Evolutionary conservation across 2,329 filamentous ascomycete species (phyloP), one percentile per base, ranked within the genome.

Genomic region (Gaeumannomyces sp.): DNA sequence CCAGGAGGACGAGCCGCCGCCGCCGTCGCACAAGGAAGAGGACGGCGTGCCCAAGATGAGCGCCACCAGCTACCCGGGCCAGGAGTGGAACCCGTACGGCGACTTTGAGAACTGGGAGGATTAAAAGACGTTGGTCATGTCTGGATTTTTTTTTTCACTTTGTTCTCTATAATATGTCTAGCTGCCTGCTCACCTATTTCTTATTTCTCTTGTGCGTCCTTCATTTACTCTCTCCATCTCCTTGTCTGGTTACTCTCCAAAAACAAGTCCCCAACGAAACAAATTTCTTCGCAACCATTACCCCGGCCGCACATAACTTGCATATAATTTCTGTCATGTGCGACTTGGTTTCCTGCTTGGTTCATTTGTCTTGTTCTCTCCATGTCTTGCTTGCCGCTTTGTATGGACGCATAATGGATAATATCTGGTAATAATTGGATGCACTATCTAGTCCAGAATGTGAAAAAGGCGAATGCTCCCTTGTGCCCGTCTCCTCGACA

Each of bases 61-160:
- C 61, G 87, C 87, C 8, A 88, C 86, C 16, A 87, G 83, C 71
- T 91, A 90, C 73, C 88, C 88, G 0, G 88, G 88, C 0, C 86
- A 89, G 76, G 88, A 90, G 73, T 91, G 88, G 87, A 84, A 84
- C 69, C 86, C 86, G 2, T 85, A 83, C 63, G 73, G 67, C 4
- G 73, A 71, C 6, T 71, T 71, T 59, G 67, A 62, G 57, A 71
- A 70, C 25, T 72, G 70, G 11, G 73, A 73, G 35, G 74, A 74
- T 25, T 72, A 57, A 28, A 28, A 25, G 25, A 27, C 25, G 35
- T n/a, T 38, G 38, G 60, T 50, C 25, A 11, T 58, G 45, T 27
- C 38, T 33, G 33, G 10, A 33, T 33, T 33, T 33, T 33, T 33
- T 33, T 5, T 38, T 38, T 4, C 35, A 38, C 14, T 38, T 38